Percentiles rank a stretch among this genome's conserved stretches.
Conservation (phyloP, 2,329 filamentous ascomycete genomes). For the Periconia sp. region DNA sequence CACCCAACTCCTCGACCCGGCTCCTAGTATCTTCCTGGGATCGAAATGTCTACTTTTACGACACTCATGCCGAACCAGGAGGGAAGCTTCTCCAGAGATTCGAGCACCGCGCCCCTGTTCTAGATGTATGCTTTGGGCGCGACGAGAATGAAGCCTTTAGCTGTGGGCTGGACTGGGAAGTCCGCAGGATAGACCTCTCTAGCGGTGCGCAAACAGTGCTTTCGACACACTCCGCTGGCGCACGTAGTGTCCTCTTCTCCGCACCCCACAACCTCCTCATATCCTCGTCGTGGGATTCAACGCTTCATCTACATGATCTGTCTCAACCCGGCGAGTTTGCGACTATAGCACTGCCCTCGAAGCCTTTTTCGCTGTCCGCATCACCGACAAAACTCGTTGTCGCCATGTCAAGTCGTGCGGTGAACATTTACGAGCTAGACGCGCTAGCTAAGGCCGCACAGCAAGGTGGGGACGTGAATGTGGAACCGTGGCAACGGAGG, state of each 20-base stretch:
- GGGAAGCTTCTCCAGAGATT: constrained; percentile 74
- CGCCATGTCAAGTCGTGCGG: constrained; percentile 91
- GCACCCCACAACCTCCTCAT: constrained; percentile 77
- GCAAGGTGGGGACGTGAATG: constrained; percentile 45
- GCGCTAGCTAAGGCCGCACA: constrained; percentile 58
- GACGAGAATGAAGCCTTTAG: constrained; percentile 84
- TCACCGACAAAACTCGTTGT: constrained; percentile 87
- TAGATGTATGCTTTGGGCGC: constrained; percentile 90
- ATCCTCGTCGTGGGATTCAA: constrained; percentile 92
- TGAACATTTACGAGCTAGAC: constrained; percentile 91
- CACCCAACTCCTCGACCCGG: constrained; percentile 73
- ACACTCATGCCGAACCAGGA: constrained; percentile 66
- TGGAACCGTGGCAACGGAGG: constrained; percentile 88
- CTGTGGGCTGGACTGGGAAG: constrained; percentile 85
- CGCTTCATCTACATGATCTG: constrained; percentile 81
- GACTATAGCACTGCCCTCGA: constrained; percentile 75
- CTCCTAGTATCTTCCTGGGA: constrained; percentile 97
- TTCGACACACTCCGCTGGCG: constrained; percentile 78
- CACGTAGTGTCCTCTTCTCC: constrained; percentile 84
- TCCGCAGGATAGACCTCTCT: constrained; percentile 75
- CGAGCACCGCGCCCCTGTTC: constrained; percentile 81
- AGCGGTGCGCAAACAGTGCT: constrained; percentile 76
- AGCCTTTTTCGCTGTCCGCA: constrained; percentile 84
- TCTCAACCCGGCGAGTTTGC: constrained; percentile 62
- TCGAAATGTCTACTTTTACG: constrained; percentile 88